phyloP scores from a whole-genome alignment of 768 basidiomycete genomes.

The Panaeolus papilionaceus region DNA sequence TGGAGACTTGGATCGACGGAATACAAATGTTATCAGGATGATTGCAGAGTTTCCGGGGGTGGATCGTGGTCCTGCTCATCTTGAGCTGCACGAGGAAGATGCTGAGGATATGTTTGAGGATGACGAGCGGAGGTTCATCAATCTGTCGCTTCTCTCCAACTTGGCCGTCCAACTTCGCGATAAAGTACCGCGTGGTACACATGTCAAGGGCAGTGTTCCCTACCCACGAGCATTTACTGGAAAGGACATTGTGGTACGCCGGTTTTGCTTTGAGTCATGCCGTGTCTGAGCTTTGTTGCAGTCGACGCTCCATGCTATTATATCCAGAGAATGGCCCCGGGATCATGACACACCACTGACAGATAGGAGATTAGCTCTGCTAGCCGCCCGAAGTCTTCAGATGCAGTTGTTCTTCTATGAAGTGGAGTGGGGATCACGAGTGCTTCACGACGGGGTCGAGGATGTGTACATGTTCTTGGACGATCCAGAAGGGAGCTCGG shows the following conservation, averaged over 20 bases:
- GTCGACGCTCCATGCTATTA: constrained; percentile 88
- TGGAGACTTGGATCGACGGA: constrained; percentile 29
- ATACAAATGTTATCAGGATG: constrained; percentile 35
- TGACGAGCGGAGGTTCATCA: constrained; percentile 82
- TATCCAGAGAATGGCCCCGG: constrained; percentile 75
- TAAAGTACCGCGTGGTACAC: constrained; percentile 85
- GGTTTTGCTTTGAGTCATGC: not conserved
- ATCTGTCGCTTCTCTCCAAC: constrained; percentile 85
- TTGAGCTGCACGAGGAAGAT: constrained; percentile 50
- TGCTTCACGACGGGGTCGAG: constrained; percentile 88
- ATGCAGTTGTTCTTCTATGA: constrained; percentile 96
- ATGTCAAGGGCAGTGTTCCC: constrained; percentile 94
- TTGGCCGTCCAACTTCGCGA: constrained; percentile 89
- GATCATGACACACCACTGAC: constrained; percentile 69
- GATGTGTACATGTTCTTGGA: constrained; percentile 96
- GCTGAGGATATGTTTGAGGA: constrained; percentile 63
- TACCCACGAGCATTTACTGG: constrained; percentile 94
- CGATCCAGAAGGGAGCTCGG: constrained; percentile 72
- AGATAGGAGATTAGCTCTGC: constrained; percentile 83
- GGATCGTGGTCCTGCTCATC: constrained; percentile 33
- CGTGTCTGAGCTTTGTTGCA: constrained; percentile 31
- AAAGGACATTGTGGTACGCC: constrained; percentile 61
- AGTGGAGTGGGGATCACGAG: constrained; percentile 91
- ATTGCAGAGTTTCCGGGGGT: constrained; percentile 33
- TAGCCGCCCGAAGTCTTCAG: constrained; percentile 89